A percentile compares a stretch with the other conserved stretches of the same genome.
These are phyloP conservation scores for Pyrenochaeta sp. DNA, from an alignment of 2,329 filamentous ascomycete genomes.

Conservation along the genomic window DNA sequence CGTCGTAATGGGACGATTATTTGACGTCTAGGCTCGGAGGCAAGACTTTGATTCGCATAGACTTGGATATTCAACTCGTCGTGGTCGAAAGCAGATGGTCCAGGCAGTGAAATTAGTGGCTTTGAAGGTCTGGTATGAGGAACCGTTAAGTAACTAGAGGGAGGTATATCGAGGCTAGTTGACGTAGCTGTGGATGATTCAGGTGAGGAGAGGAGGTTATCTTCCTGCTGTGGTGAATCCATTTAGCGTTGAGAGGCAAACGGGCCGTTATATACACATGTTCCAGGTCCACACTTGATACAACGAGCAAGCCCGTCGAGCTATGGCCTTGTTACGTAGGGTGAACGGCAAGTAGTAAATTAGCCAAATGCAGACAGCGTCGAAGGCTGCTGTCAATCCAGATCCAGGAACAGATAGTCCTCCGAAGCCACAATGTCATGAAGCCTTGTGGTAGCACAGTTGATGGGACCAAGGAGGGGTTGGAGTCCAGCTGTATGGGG, in stretches of 20 bases:
- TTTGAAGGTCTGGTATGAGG: slow-evolving; percentile 14
- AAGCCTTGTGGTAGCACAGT: slow-evolving; percentile 5
- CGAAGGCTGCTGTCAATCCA: slow-evolving; percentile 6
- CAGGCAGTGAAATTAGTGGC: slow-evolving; percentile 5
- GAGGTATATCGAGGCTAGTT: slow-evolving; percentile 11
- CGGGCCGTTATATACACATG: slow-evolving; percentile 26
- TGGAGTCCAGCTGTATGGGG: slow-evolving; percentile 15
- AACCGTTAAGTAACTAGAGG: slow-evolving; percentile 27
- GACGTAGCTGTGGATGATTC: slow-evolving; percentile 15
- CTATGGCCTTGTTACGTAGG: background rate
- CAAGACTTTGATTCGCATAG: background rate
- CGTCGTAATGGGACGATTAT: slow-evolving; percentile 11
- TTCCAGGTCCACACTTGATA: slow-evolving; percentile 3
- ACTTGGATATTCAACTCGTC: slow-evolving; percentile 6
- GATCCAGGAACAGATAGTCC: slow-evolving; percentile 16
- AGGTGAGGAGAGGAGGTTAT: slow-evolving; percentile 12
- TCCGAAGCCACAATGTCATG: slow-evolving; percentile 31
- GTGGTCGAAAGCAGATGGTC: slow-evolving; percentile 8
- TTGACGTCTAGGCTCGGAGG: slow-evolving; percentile 6
- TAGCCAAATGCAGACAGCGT: slow-evolving; percentile 5
- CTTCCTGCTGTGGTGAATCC: slow-evolving; percentile 19
- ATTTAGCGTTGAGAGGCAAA: slow-evolving; percentile 7
- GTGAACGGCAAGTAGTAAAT: slow-evolving; percentile 9
- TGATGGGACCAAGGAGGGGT: slow-evolving; percentile 6
- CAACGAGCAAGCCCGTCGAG: slow-evolving; percentile 1